Base-by-base conservation (phyloP, 768 basidiomycete species). In the Rhodosporidiobolus sp. region DNA sequence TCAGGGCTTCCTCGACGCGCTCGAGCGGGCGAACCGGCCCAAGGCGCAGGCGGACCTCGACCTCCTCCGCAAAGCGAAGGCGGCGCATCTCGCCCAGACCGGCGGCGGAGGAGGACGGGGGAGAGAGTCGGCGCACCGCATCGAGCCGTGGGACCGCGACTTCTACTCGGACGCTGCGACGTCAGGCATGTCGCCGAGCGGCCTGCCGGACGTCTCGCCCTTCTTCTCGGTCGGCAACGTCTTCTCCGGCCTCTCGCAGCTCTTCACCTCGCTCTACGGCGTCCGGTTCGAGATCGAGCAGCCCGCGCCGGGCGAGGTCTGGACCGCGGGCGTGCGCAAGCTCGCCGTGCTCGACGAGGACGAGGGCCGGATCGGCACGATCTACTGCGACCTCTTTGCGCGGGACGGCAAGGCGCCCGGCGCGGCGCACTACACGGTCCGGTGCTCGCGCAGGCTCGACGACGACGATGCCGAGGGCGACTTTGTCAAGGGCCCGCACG, bases 111-210 rank as follows among this genome's bases (percentile, higher is more conserved):
- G 71, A 48, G 60, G 53, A 16, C 55, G 65, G n/a, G 61, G 65
- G 19, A 16, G 20, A 30, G 66, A 63, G 22, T 81, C 83, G 30
- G 84, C 87, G 3, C 82, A 84, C 0, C 81, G 84, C 30, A 87
- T 98, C 62, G 87, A 95, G 74, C 89, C 93, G n/a, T 99, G 96
- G 96, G 96, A 98, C 82, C 86, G 94, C 75, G 94, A 97, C 76
- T 95, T 89, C 80, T 97, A 93, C 81, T 90, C 91, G 68, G 79
- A 81, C 46, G 73, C 74, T 34, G 75, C 79, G 32, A 54, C 77
- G 26, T 48, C 72, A 56, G 69, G 74, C 3, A 28, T 28, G 20
- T 50, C 52, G 14, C 26, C 65, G 6, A 58, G 62, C 43, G 45
- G 56, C 35, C 58, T 73, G 35, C 90, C 72, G 82, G 92, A 72